Base-by-base conservation (phyloP, 192 early-diverging fungal genomes). In the Coemansia aciculifera region DNA sequence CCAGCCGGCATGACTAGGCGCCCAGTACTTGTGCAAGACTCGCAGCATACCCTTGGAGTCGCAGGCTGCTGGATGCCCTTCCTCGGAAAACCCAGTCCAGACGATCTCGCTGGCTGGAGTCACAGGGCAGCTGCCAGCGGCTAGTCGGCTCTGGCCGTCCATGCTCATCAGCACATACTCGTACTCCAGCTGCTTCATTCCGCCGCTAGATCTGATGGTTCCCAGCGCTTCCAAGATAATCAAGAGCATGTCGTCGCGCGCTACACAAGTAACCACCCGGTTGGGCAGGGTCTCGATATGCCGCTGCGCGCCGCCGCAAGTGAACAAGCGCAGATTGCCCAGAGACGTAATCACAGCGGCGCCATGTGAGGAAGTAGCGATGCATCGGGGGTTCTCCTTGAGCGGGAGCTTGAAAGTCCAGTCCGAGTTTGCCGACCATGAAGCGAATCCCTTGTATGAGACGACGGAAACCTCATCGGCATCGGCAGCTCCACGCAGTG, bases 41-140 rank as follows among this genome's bases (percentile, higher is more conserved):
- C 88, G 84, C 36, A 96, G 51, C 21, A 94, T 84, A 44, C 94
- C 94, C 27, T 74, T 77, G 15, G 93, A 93, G 75, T 98, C 95
- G 74, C 88, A 96, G 0, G 87, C 79, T 0, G 87, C 87, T 1
- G 93, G 92, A 29, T 92, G 81, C 29, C 87, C 88, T 15, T 85
- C 81, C 54, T 94, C 91, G 19, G 93, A 92, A 69, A 97, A 95
- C 5, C 94, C 95, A 5, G 87, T 69, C 97, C 97, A 99, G 15
- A 72, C 74, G 17, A 98, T 65, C 40, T 84, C 83, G 36, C 85
- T 75, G 3, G 81, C 69, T 6, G 86, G 86, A 1, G 90, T 81
- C 10, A 95, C 67, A 2, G 93, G 90, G 10, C 96, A 69, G 2
- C 52, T 9, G 15, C 86, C 94, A 10, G 59, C 10, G 19, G 73